phyloP scores from a whole-genome alignment of 768 basidiomycete species.

The Galerina sulciceps region DNA sequence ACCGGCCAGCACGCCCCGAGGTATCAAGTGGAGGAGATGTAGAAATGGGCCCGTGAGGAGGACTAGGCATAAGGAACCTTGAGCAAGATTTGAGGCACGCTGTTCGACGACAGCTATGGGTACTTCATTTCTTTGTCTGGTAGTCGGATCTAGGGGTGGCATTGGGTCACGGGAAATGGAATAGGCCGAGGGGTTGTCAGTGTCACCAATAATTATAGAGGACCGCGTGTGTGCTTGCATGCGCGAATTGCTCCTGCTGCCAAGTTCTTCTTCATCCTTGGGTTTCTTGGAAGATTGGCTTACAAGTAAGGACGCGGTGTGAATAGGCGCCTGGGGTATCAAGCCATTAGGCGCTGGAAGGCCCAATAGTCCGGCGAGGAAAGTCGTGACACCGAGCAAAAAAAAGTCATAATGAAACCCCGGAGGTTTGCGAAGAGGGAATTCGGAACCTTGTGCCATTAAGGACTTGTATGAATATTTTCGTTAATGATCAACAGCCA shows the following conservation, averaged over 20 bases:
- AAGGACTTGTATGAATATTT: conserved; percentile 59
- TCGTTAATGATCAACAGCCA: neutral
- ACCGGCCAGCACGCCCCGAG: conserved; percentile 82
- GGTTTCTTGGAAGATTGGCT: conserved; percentile 43
- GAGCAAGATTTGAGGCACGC: conserved; percentile 87
- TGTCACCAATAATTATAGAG: conserved; percentile 8
- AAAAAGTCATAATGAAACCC: conserved; percentile 91
- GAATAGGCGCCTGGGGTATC: conserved; percentile 91
- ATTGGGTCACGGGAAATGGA: conserved; percentile 15
- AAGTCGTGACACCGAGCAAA: conserved; percentile 87
- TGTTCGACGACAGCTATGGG: conserved; percentile 87
- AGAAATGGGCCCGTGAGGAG: conserved; percentile 84
- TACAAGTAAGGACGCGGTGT: conserved; percentile 80
- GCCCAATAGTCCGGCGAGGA: conserved; percentile 86
- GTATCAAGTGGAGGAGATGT: conserved; percentile 78
- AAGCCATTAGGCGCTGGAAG: conserved; percentile 87
- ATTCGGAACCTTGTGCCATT: conserved; percentile 90
- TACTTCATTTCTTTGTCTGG: conserved; percentile 43
- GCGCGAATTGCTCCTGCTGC: conserved; percentile 18
- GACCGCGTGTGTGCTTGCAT: no score
- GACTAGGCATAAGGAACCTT: conserved; percentile 80
- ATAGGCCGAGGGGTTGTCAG: conserved; percentile 2
- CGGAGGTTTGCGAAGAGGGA: conserved; percentile 89
- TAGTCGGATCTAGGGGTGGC: conserved; percentile 22
- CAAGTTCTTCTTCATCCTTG: conserved; percentile 31